These are phyloP conservation scores for Leishmania aethiopica DNA, from an alignment of 208 protist species.

Conservation along the genomic window DNA sequence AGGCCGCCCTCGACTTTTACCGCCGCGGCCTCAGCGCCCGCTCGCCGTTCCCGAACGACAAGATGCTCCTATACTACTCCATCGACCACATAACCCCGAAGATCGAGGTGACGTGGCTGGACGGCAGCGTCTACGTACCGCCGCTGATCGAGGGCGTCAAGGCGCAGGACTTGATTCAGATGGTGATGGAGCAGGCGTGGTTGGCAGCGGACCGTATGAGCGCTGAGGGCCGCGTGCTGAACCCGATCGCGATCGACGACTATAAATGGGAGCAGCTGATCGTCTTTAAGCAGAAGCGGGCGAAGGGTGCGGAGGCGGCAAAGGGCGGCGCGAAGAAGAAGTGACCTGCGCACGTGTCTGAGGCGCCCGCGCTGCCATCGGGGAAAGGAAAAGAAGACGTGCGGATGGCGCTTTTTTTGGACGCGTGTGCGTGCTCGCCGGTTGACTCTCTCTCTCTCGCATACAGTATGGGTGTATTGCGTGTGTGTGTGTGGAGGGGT, in stretches of 20 bases:
- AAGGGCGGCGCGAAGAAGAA: slow-evolving; percentile 57
- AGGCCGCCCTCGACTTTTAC: slow-evolving; percentile 88
- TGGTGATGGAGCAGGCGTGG: slow-evolving; percentile 93
- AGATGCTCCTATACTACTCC: slow-evolving; percentile 90
- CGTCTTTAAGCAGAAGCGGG: slow-evolving; percentile 88
- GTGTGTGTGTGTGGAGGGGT: not conserved
- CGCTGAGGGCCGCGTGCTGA: slow-evolving; percentile 74
- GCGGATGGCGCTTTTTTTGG: not conserved
- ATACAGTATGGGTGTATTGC: not conserved
- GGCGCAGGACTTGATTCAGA: slow-evolving; percentile 87
- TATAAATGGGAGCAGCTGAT: slow-evolving; percentile 93
- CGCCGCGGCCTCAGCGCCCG: slow-evolving; percentile 79
- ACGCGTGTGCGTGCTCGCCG: not conserved
- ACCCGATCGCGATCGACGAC: slow-evolving; percentile 89
- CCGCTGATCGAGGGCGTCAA: slow-evolving; percentile 83
- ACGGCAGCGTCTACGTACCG: slow-evolving; percentile 83
- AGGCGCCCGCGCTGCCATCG: no score
- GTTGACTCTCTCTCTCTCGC: not conserved
- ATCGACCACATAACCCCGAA: slow-evolving; percentile 85
- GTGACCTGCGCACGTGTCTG: not conserved
- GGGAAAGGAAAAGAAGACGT: not conserved
- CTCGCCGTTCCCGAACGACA: slow-evolving; percentile 84
- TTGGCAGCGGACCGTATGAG: slow-evolving; percentile 87
- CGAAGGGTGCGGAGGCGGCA: slow-evolving; percentile 57
- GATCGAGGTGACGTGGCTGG: slow-evolving; percentile 90